phyloP scores from a whole-genome alignment of 768 basidiomycete genomes.

The Nevesoporus exiguus region DNA sequence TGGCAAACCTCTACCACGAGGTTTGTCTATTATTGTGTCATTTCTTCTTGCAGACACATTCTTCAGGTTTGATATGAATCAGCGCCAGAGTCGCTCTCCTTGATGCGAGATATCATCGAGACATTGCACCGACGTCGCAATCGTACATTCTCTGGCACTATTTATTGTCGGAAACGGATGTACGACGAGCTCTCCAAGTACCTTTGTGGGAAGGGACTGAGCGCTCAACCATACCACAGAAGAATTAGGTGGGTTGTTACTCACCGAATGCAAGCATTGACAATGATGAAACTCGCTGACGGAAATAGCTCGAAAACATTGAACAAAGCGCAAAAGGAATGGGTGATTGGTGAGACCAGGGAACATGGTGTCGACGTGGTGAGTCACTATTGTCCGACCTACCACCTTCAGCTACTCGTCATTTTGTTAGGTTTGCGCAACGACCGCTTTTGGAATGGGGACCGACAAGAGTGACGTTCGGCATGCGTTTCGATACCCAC shows the following conservation, averaged over 20 bases:
- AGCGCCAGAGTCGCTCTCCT: slow-evolving; percentile 43
- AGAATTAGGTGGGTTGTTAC: slow-evolving; percentile 49
- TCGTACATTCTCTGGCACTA: slow-evolving; percentile 62
- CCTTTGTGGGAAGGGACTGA: slow-evolving; percentile 63
- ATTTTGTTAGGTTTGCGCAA: slow-evolving; percentile 61
- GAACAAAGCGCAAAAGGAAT: slow-evolving; percentile 51
- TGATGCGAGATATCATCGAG: slow-evolving; percentile 67
- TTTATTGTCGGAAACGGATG: slow-evolving; percentile 72
- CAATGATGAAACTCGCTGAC: background rate
- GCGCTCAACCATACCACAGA: slow-evolving; percentile 70
- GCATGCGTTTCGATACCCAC: slow-evolving; percentile 13
- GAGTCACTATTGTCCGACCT: slow-evolving; percentile 21
- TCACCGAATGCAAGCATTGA: background rate
- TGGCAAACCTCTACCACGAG: slow-evolving; percentile 78
- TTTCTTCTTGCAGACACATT: background rate
- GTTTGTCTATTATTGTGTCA: no score
- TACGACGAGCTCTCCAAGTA: slow-evolving; percentile 67
- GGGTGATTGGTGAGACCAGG: slow-evolving; percentile 55
- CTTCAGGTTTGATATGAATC: slow-evolving; percentile 63
- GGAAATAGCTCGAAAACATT: slow-evolving; percentile 44
- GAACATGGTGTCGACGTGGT: slow-evolving; percentile 62
- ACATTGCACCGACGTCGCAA: slow-evolving; percentile 58
- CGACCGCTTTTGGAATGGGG: slow-evolving; percentile 83
- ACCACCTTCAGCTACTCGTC: background rate
- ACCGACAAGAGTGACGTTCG: slow-evolving; percentile 82